Base-by-base conservation (phyloP, 345 rosid species). In the Lumnitzera racemosa region DNA sequence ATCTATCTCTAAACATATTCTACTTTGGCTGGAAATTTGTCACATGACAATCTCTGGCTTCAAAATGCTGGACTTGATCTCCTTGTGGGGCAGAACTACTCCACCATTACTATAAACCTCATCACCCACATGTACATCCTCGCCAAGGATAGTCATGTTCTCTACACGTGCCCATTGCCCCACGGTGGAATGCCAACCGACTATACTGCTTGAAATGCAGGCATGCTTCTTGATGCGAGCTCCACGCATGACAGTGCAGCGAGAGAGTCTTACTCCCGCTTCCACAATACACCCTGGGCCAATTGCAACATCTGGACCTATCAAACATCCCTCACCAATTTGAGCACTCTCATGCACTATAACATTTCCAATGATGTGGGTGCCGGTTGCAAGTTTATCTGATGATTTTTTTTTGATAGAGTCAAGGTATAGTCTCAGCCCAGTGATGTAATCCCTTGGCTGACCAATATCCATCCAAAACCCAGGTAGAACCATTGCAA, bases 381-480 rank as follows among this genome's bases (percentile, higher is more conserved):
- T 2, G 43, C 97, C 99, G 10, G 72, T 60, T 55, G 90, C 78
- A 71, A 94, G 49, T 61, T 71, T 88, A 24, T 78, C 61, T 10
- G 97, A 78, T 11, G 89, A 80, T 24, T 76, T 88, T 84, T 90
- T 90, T 53, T 89, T 67, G 4, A 86, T 70, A 15, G 99, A 94
- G 65, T 94, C 97, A n/a, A 94, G 84, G 72, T 94, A 94, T 56
- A 94, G 99, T 67, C 96, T 86, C 56, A 94, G 73, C 15, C 99
- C 99, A 0, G 92, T 76, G 43, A 94, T 94, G 85, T 94, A 94
- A 61, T 94, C 99, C 68, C 81, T 83, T 13, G 99, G 99, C 76
- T 94, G 99, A 59, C 99, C 99, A 51, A 94, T 88, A 79, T 94
- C 99, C 99, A 94, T 94, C 99, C 99, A 94, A 59, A 94, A 94